phyloP scores from a whole-genome alignment of 768 basidiomycete species.

The Hypsizygus marmoreus region DNA sequence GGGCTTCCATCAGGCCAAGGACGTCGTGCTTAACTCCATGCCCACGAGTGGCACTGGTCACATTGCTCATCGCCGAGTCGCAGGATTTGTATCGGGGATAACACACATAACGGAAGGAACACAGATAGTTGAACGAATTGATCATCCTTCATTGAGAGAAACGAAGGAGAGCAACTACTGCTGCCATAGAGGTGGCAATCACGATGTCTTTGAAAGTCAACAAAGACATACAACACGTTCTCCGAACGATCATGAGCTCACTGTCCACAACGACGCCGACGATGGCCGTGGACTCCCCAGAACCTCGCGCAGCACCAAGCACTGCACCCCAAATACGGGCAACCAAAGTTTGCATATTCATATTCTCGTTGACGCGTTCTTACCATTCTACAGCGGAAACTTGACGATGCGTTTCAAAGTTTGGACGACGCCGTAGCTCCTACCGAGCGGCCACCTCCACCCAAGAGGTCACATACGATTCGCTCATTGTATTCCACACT shows the following conservation, averaged over 20 bases:
- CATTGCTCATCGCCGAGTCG: no score
- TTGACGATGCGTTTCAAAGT: slow-evolving; percentile 76
- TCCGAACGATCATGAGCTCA: slow-evolving; percentile 7
- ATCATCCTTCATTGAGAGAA: neutral
- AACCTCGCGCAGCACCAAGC: slow-evolving; percentile 1
- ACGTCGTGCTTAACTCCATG: no score
- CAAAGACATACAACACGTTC: slow-evolving; percentile 4
- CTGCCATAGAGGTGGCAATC: no score
- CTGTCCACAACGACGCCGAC: slow-evolving; percentile 3
- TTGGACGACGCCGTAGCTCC: slow-evolving; percentile 65
- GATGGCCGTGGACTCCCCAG: slow-evolving; percentile 3
- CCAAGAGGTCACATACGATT: slow-evolving; percentile 51
- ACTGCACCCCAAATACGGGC: slow-evolving; percentile 7
- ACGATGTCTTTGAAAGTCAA: no score
- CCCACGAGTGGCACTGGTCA: no score
- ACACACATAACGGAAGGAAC: no score
- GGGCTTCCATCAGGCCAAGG: no score
- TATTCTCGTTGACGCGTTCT: neutral
- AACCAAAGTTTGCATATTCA: slow-evolving; percentile 14
- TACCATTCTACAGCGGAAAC: slow-evolving; percentile 57
- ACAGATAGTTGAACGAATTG: no score
- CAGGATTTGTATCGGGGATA: no score
- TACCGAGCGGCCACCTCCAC: slow-evolving; percentile 44
- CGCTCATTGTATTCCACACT: slow-evolving; percentile 77
- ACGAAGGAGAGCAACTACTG: neutral